Conservation (phyloP, 306 rosid species). For the Vigna hirtella region DNA sequence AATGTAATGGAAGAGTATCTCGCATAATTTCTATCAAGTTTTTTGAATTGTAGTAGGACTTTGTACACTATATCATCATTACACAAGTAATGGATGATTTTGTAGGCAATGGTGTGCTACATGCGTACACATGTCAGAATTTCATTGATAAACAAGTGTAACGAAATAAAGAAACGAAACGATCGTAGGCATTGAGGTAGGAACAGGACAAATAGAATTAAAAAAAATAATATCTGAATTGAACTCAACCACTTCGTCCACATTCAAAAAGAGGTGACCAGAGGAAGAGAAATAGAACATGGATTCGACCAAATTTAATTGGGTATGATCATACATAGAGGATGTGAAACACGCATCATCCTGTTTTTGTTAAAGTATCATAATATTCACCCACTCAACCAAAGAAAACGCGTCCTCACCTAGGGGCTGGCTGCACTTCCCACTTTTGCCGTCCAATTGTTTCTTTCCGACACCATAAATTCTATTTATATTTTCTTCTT, state of each 20-base stretch:
- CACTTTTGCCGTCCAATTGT: constrained; percentile 15
- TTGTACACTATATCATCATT: background rate
- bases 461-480: constrained; percentile 11
- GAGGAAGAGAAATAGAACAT: constrained; percentile 26
- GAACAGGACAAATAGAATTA: constrained; percentile 10
- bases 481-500: background rate
- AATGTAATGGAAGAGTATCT: background rate
- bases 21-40: background rate
- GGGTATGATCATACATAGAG: constrained; percentile 6
- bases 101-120: background rate
- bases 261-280: constrained; percentile 40
- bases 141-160: constrained; percentile 7
- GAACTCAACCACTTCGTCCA: constrained; percentile 9
- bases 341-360: constrained; percentile 12
- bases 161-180: constrained; percentile 16
- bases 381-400: constrained; percentile 50
- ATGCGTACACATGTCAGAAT: constrained; percentile 9
- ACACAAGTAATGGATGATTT: background rate
- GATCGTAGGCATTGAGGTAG: background rate
- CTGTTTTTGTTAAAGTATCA: constrained; percentile 25
- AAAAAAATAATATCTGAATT: background rate
- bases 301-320: constrained; percentile 20
- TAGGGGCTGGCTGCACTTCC: constrained; percentile 4
- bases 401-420: constrained; percentile 59
- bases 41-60: background rate